phyloP scores from a whole-genome alignment of 2,329 filamentous ascomycete genomes.

The Cercospora citrullina region DNA sequence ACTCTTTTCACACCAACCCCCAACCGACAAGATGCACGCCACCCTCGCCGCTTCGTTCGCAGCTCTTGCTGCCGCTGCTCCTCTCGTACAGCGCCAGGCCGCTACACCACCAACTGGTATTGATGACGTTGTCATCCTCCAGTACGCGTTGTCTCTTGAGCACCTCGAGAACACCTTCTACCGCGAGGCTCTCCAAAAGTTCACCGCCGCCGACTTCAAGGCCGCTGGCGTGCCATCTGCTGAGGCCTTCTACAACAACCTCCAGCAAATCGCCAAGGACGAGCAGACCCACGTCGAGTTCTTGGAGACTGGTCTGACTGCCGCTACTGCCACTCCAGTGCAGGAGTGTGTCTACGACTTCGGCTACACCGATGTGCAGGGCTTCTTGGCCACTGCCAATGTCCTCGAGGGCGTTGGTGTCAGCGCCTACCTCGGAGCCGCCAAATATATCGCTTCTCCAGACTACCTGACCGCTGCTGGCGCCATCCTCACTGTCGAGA shows the following conservation, averaged over 20 bases:
- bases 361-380: conserved; percentile 36
- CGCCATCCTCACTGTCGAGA: conserved; percentile 64
- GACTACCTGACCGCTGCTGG: conserved; percentile 62
- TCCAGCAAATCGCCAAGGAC: conserved; percentile 58
- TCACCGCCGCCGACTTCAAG: conserved; percentile 54
- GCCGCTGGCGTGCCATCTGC: conserved; percentile 47
- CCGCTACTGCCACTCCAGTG: conserved; percentile 54
- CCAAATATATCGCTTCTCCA: conserved; percentile 58
- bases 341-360: conserved; percentile 59
- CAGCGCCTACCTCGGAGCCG: conserved; percentile 63
- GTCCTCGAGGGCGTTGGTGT: conserved; percentile 60
- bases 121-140: conserved; percentile 38
- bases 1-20: neutral
- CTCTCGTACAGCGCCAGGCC: conserved; percentile 24
- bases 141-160: conserved; percentile 49
- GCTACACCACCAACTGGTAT: conserved; percentile 12
- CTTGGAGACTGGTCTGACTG: conserved; percentile 48
- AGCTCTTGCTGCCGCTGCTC: conserved; percentile 25
- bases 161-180: conserved; percentile 64
- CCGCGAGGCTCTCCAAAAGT: conserved; percentile 59
- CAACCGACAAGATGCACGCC: conserved; percentile 25
- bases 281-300: conserved; percentile 61
- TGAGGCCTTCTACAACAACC: conserved; percentile 57
- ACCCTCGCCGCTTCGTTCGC: conserved; percentile 25
- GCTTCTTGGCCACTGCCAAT: conserved; percentile 55